Evolutionary conservation across 768 basidiomycete species (phyloP).

Genomic region (Leccinum broughii): DNA sequence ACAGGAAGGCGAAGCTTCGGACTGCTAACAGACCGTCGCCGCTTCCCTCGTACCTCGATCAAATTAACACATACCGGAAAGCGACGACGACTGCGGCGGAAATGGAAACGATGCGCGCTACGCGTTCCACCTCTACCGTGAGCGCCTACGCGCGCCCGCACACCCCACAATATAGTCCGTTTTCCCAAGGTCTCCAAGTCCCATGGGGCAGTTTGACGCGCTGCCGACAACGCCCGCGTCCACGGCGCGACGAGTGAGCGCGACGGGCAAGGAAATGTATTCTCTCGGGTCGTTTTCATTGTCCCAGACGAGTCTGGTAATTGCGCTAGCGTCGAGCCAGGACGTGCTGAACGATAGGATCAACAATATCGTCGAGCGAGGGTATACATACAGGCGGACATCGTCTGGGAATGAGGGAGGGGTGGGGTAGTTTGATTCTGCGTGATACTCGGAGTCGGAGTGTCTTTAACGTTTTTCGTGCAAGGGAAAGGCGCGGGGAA

Average conservation of each 20-base stretch:
- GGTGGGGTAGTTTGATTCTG: too few species aligned
- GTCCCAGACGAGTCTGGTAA: too few species aligned
- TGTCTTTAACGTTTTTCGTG: too few species aligned
- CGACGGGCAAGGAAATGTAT: too few species aligned
- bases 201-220: neutral
- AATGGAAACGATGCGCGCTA: neutral
- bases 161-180: neutral
- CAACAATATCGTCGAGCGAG: slow-evolving; percentile 37
- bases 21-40: slow-evolving; percentile 12
- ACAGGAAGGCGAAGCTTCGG: neutral
- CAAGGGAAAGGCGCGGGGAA: too few species aligned
- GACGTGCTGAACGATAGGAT: slow-evolving; percentile 24
- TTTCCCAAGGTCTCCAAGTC: slow-evolving; percentile 10
- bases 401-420: neutral
- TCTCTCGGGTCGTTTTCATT: too few species aligned
- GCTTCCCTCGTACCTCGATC: slow-evolving; percentile 24
- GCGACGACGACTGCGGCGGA: neutral
- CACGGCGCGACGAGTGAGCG: too few species aligned
- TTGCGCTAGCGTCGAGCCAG: too few species aligned
- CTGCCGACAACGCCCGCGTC: too few species aligned
- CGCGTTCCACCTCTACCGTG: neutral
- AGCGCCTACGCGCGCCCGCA: neutral
- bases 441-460: too few species aligned
- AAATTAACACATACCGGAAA: neutral
- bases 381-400: slow-evolving; percentile 31